Conservation (phyloP, 1,284 basidiomycete species). For the Moesziomyces antarcticus region DNA sequence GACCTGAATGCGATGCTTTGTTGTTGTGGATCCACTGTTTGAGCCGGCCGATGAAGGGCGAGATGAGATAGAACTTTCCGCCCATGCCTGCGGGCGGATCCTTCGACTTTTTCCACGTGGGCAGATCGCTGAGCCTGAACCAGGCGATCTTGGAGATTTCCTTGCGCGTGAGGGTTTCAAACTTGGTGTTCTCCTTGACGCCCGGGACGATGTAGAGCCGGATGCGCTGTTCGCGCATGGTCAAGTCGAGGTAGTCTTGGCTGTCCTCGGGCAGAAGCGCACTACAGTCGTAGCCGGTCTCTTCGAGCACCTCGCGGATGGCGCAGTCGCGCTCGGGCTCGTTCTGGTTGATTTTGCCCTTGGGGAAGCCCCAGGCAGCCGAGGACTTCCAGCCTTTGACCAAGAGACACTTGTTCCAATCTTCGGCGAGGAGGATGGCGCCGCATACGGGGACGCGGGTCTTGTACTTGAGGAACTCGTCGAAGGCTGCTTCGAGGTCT, state of each 20-base stretch:
- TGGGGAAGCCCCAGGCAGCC: conserved; percentile 97
- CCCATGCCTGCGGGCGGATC: conserved; percentile 69
- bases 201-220: conserved; percentile 91
- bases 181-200: conserved; percentile 87
- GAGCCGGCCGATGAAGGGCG: conserved; percentile 80
- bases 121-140: conserved; percentile 89
- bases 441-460: conserved; percentile 98
- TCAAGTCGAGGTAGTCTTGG: conserved; percentile 80
- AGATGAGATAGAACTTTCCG: conserved; percentile 92
- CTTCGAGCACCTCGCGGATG: conserved; percentile 72
- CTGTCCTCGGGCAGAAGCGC: conserved; percentile 54
- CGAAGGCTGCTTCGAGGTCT: conserved; percentile 63
- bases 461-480: conserved; percentile 78
- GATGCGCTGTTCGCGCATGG: conserved; percentile 87
- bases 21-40: conserved; percentile 65
- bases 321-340: conserved; percentile 70
- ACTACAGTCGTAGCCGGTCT: conserved; percentile 65
- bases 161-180: conserved; percentile 93
- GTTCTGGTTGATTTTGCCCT: conserved; percentile 98
- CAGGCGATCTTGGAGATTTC: conserved; percentile 99
- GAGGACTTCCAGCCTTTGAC: conserved; percentile 96
- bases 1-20: conserved; percentile 51
- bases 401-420: conserved; percentile 77
- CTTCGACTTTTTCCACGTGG: conserved; percentile 89
- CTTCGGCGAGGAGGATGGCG: conserved; percentile 90